Percentiles rank a stretch among this genome's conserved stretches.
Conservation (phyloP, 2,329 filamentous ascomycete genomes). For the Acrodontium crateriforme region DNA sequence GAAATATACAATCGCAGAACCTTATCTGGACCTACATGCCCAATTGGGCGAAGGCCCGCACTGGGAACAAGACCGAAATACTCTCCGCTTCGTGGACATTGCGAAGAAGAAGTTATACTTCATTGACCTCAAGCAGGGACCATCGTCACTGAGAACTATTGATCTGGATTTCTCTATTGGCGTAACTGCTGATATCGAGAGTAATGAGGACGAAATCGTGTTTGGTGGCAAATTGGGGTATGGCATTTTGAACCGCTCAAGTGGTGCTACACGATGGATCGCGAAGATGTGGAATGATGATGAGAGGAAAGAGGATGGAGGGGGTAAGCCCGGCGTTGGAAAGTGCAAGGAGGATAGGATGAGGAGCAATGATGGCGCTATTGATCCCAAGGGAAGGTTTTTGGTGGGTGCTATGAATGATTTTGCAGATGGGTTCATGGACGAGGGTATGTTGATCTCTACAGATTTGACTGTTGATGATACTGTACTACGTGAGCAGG, state of each 20-base stretch:
- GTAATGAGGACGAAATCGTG: constrained; percentile 54
- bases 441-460: constrained; percentile 21
- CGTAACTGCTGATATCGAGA: constrained; percentile 61
- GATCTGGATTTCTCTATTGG: constrained; percentile 45
- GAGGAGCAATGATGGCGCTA: constrained; percentile 67
- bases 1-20: constrained; percentile 25
- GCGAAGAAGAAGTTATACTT: constrained; percentile 60
- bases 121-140: constrained; percentile 51
- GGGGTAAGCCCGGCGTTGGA: constrained; percentile 24
- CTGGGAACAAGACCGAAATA: constrained; percentile 52
- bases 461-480: too few relatives aligned
- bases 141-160: constrained; percentile 39
- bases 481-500: too few relatives aligned
- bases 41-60: constrained; percentile 61
- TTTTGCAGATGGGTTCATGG: constrained; percentile 31
- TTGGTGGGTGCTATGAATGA: constrained; percentile 85
- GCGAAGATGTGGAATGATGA: constrained; percentile 41
- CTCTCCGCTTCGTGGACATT: constrained; percentile 71
- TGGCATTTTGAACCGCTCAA: constrained; percentile 57
- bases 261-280: constrained; percentile 42
- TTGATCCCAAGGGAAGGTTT: constrained; percentile 67
- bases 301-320: constrained; percentile 28
- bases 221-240: constrained; percentile 71
- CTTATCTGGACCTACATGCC: constrained; percentile 49
- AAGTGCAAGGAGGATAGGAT: constrained; percentile 29